These are phyloP conservation scores for Sicyos baderoa DNA, from an alignment of 306 rosid genomes.

Conservation along the genomic window DNA sequence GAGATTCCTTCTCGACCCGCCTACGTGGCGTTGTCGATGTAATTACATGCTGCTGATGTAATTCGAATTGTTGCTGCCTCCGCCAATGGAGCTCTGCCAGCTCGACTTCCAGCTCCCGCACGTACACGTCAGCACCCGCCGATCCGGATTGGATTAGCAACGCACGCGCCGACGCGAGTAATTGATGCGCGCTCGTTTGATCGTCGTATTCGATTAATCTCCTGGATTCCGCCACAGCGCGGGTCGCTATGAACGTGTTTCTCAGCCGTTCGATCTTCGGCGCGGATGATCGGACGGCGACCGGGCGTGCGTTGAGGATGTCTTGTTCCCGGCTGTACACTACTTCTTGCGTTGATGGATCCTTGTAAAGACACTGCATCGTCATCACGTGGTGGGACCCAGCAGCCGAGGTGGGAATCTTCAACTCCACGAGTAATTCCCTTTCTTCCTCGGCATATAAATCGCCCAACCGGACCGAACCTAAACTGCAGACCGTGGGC, in stretches of 20 bases:
- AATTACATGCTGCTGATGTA: constrained; percentile 14
- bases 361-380: constrained; percentile 53
- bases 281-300: constrained; percentile 23
- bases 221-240: constrained; percentile 58
- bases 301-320: constrained; percentile 33
- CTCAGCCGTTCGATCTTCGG: constrained; percentile 35
- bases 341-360: constrained; percentile 49
- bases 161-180: constrained; percentile 52
- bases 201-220: constrained; percentile 39
- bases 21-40: constrained; percentile 27
- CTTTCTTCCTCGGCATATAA: constrained; percentile 27
- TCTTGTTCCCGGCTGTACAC: constrained; percentile 52
- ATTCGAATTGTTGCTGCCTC: constrained; percentile 25
- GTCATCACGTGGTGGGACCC: constrained; percentile 55
- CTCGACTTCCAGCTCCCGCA: constrained; percentile 50
- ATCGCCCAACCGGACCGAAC: constrained; percentile 24
- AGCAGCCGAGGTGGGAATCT: constrained; percentile 14
- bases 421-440: constrained; percentile 24
- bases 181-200: constrained; percentile 45
- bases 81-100: constrained; percentile 54
- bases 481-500: constrained; percentile 23
- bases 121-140: constrained; percentile 27
- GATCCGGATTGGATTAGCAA: constrained; percentile 40
- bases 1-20: constrained; percentile 26
- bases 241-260: constrained; percentile 40